Percentiles rank a stretch among this genome's conserved stretches.
Conservation (phyloP, 208 protist genomes). For the Acanthamoeba lenticulata region DNA sequence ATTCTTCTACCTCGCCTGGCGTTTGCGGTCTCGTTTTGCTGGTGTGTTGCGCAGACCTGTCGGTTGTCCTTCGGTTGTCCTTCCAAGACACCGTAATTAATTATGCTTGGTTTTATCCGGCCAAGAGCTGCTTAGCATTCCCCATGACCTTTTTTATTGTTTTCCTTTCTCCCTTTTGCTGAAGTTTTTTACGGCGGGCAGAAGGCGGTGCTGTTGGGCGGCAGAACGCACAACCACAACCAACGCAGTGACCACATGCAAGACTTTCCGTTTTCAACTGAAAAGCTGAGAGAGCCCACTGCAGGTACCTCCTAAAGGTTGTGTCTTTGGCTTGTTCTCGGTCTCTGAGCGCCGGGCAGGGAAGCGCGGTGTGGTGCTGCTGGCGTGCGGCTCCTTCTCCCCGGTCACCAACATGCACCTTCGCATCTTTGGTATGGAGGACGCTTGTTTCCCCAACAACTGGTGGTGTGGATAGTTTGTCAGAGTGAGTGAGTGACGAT, state of each 20-base stretch:
- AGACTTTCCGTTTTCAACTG: no score
- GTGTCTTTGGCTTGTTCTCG: no score
- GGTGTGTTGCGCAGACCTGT: background rate
- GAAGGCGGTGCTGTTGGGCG: no score
- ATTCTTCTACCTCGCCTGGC: background rate
- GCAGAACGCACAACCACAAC: no score
- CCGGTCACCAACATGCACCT: slow-evolving; percentile 69
- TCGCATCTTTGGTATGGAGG: slow-evolving; percentile 42
- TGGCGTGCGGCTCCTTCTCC: slow-evolving; percentile 60
- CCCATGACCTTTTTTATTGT: no score
- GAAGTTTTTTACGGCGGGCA: background rate
- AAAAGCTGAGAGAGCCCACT: no score
- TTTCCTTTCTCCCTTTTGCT: no score
- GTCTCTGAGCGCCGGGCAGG: no score
- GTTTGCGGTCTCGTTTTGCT: background rate
- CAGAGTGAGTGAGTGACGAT: background rate
- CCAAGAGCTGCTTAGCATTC: no score
- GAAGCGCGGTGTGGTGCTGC: slow-evolving; percentile 29
- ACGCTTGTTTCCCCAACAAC: background rate
- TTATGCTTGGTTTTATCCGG: background rate
- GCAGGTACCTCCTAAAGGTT: no score
- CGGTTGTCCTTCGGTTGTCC: background rate
- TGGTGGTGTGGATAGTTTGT: background rate
- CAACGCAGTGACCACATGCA: no score
- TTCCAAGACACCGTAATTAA: background rate